phyloP scores from a whole-genome alignment of 192 early-diverging fungal genomes.

The Globomyces pollinis-pini region DNA sequence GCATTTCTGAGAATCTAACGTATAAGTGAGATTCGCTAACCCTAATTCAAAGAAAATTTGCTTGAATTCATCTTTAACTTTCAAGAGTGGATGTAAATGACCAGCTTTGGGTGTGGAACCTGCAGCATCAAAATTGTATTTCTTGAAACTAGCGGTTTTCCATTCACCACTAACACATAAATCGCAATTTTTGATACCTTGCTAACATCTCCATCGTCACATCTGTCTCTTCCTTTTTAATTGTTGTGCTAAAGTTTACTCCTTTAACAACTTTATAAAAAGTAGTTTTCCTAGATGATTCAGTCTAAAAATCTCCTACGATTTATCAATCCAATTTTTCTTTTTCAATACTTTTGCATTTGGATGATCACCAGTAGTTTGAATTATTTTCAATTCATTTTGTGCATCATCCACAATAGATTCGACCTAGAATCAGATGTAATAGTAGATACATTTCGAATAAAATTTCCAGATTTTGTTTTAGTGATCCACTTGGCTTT shows the following conservation, averaged over 20 bases:
- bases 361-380: conserved; percentile 49
- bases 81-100: conserved; percentile 95
- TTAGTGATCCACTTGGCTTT: conserved; percentile 99
- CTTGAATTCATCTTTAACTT: conserved; percentile 97
- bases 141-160: conserved; percentile 93
- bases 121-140: conserved; percentile 94
- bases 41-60: conserved; percentile 99
- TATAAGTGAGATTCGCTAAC: conserved; percentile 24
- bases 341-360: conserved; percentile 56
- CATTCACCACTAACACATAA: conserved; percentile 82
- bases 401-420: conserved; percentile 79
- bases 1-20: conserved; percentile 91
- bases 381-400: conserved; percentile 62
- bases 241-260: conserved; percentile 70
- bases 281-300: conserved; percentile 37
- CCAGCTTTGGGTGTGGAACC: conserved; percentile 77
- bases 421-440: conserved; percentile 35
- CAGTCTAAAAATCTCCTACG: conserved; percentile 18
- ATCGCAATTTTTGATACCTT: conserved; percentile 27
- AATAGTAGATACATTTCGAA: conserved; percentile 37
- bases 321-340: conserved; percentile 35
- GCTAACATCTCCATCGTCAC: conserved; percentile 88
- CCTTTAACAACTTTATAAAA: conserved; percentile 87
- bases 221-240: conserved; percentile 90
- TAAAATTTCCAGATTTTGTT: conserved; percentile 52